A percentile compares a stretch with the other conserved stretches of the same genome.
Conservation (phyloP, 2,329 filamentous ascomycete genomes). For the Beauveria scarabaeidicola region DNA sequence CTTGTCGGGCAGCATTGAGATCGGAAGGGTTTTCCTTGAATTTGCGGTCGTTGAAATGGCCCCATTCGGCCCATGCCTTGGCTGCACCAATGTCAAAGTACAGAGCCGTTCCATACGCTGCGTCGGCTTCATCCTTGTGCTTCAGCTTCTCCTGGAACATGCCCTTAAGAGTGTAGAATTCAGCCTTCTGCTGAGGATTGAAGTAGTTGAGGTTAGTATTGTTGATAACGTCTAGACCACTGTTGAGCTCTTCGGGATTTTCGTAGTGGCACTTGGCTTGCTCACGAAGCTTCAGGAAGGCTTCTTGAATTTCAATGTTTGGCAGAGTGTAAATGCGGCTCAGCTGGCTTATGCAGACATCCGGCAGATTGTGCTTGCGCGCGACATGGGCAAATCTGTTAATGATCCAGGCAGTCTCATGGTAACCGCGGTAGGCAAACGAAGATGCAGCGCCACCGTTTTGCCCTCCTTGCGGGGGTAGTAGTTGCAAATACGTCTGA, state of each 20-base stretch:
- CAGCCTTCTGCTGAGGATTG: slow-evolving; percentile 88
- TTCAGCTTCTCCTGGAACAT: slow-evolving; percentile 97
- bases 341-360: slow-evolving; percentile 94
- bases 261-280: slow-evolving; percentile 99
- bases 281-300: slow-evolving; percentile 95
- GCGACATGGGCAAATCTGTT: slow-evolving; percentile 97
- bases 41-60: slow-evolving; percentile 91
- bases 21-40: slow-evolving; percentile 87
- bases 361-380: slow-evolving; percentile 89
- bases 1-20: slow-evolving; percentile 77
- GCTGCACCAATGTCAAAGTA: slow-evolving; percentile 94
- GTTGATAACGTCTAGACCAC: slow-evolving; percentile 94
- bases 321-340: slow-evolving; percentile 97
- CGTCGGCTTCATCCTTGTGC: slow-evolving; percentile 84
- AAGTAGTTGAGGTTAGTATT: slow-evolving; percentile 99
- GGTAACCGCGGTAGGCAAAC: slow-evolving; percentile 93
- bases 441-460: slow-evolving; percentile 77
- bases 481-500: slow-evolving; percentile 75
- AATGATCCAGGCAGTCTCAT: slow-evolving; percentile 99
- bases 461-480: slow-evolving; percentile 65
- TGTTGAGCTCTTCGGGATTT: slow-evolving; percentile 84
- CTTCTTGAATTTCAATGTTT: slow-evolving; percentile 99
- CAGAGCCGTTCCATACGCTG: slow-evolving; percentile 87
- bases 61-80: slow-evolving; percentile 99
- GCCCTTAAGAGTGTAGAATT: slow-evolving; percentile 98